Percentiles rank a stretch among this genome's conserved stretches.
These are phyloP conservation scores for Panus rudis DNA, from an alignment of 768 basidiomycete species.

Conservation along the genomic window DNA sequence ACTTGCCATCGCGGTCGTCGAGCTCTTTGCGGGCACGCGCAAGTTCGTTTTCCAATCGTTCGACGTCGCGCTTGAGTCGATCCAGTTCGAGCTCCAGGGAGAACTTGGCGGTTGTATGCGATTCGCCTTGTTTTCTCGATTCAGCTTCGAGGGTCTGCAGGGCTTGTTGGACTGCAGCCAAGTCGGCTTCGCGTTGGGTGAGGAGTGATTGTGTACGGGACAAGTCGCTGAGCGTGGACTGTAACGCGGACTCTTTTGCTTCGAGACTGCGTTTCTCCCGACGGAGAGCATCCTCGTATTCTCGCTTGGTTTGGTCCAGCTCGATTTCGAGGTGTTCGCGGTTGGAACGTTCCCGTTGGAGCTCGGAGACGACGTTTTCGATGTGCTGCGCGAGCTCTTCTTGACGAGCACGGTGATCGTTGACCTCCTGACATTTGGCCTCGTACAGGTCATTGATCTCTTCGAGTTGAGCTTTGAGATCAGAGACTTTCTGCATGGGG, in stretches of 20 bases:
- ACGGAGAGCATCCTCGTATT: constrained; percentile 55
- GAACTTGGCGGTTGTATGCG: constrained; percentile 75
- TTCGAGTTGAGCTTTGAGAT: constrained; percentile 58
- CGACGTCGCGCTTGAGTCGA: constrained; percentile 75
- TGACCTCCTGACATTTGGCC: constrained; percentile 49
- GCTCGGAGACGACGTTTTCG: constrained; percentile 61
- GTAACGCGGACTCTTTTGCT: constrained; percentile 61
- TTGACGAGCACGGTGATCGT: constrained; percentile 62
- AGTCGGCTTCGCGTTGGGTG: constrained; percentile 66
- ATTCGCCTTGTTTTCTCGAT: constrained; percentile 75
- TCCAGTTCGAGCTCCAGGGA: constrained; percentile 89
- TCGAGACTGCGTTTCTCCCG: constrained; percentile 59
- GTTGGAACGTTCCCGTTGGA: constrained; percentile 50
- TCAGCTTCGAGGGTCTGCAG: constrained; percentile 70
- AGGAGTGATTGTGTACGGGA: constrained; percentile 58
- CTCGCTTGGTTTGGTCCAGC: constrained; percentile 49
- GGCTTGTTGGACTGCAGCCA: constrained; percentile 63
- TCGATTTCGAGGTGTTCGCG: constrained; percentile 49
- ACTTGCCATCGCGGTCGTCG: constrained; percentile 54
- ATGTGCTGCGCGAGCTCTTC: constrained; percentile 74
- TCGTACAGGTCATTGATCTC: constrained; percentile 64
- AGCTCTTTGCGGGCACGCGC: constrained; percentile 63
- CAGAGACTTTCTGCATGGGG: constrained; percentile 55
- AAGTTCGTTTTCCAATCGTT: constrained; percentile 74
- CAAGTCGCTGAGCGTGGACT: constrained; percentile 56